A percentile compares a stretch with the other conserved stretches of the same genome.
Conservation (phyloP, 169 alveolate genomes). For the Pseudocohnilembus persalinus region DNA sequence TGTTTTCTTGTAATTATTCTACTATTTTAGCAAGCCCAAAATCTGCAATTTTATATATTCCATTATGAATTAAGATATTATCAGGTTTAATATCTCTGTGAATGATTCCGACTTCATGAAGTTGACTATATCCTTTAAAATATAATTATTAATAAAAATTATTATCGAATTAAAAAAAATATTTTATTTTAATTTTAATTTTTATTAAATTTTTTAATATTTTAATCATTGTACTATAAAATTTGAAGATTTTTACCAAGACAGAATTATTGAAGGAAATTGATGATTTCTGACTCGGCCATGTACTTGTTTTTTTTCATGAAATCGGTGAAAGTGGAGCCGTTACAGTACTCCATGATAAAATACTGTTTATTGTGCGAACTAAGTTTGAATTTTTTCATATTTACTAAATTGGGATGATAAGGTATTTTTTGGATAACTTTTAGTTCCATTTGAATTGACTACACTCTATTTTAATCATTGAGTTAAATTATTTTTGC, state of each 20-base stretch:
- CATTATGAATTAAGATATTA: constrained; percentile 35
- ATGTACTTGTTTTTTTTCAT: constrained; percentile 24
- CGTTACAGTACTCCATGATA: constrained; percentile 45
- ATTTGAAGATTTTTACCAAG: neutral
- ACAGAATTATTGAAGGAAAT: constrained; percentile 38
- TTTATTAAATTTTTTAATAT: too few relatives aligned
- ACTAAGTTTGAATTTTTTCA: constrained; percentile 24
- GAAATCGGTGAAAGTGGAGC: constrained; percentile 32
- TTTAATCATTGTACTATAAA: neutral
- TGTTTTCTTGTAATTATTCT: constrained; percentile 10
- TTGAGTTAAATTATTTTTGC: constrained; percentile 44
- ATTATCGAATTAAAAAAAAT: too few relatives aligned
- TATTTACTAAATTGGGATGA: constrained; percentile 35
- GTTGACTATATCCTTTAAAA: constrained; percentile 41
- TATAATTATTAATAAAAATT: too few relatives aligned
- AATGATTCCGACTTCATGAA: constrained; percentile 24
- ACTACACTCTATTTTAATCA: constrained; percentile 12
- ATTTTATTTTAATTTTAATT: too few relatives aligned
- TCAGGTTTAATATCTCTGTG: constrained; percentile 55
- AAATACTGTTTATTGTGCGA: constrained; percentile 32
- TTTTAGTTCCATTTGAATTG: constrained; percentile 26
- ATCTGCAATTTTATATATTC: constrained; percentile 45
- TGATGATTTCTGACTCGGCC: constrained; percentile 35
- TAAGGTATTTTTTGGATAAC: constrained; percentile 30
- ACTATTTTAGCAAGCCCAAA: constrained; percentile 47